These are phyloP conservation scores for Agapanthus africanus DNA, from an alignment of 106 monocot genomes.

Conservation along the genomic window DNA sequence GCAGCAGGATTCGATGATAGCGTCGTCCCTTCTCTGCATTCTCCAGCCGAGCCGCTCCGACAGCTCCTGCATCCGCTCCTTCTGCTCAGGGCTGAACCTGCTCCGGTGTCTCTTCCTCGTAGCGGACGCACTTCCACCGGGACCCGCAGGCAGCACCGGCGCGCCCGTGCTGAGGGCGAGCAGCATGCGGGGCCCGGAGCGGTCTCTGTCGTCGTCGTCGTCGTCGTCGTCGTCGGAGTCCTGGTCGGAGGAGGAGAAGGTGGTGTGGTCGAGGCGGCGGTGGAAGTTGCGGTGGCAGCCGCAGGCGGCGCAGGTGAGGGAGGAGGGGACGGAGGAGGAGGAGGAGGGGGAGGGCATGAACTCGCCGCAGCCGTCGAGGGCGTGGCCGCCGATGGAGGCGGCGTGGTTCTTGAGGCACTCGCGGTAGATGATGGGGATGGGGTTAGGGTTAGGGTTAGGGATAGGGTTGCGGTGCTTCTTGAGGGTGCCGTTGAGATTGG, in stretches of 20 bases:
- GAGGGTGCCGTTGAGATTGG: too few relatives aligned
- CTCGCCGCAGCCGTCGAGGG: constrained; percentile 61
- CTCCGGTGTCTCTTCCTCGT: constrained; percentile 62
- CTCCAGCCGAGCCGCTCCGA: constrained; percentile 70
- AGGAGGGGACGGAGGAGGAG: constrained; percentile 24
- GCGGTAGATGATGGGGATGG: too few relatives aligned
- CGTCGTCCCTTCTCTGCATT: constrained; percentile 64
- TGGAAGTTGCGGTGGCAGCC: constrained; percentile 56
- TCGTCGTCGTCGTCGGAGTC: not conserved
- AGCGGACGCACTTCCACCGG: too few relatives aligned
- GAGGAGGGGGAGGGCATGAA: constrained; percentile 47
- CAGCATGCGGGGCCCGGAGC: constrained; percentile 55
- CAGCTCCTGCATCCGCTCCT: constrained; percentile 68
- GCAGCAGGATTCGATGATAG: constrained; percentile 46
- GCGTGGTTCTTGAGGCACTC: too few relatives aligned
- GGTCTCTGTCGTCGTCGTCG: constrained; percentile 6
- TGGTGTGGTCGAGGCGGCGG: constrained; percentile 45
- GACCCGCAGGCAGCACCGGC: constrained; percentile 13
- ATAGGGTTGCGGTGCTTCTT: too few relatives aligned
- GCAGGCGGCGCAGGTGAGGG: constrained; percentile 50
- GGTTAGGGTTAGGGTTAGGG: too few relatives aligned
- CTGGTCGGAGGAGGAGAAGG: not conserved
- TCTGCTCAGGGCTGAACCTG: constrained; percentile 72
- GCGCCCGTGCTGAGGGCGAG: constrained; percentile 42
- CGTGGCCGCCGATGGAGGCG: constrained; percentile 64